These are phyloP conservation scores for Alternaria gansuensis DNA, from an alignment of 2,329 filamentous ascomycete species.

Conservation along the genomic window DNA sequence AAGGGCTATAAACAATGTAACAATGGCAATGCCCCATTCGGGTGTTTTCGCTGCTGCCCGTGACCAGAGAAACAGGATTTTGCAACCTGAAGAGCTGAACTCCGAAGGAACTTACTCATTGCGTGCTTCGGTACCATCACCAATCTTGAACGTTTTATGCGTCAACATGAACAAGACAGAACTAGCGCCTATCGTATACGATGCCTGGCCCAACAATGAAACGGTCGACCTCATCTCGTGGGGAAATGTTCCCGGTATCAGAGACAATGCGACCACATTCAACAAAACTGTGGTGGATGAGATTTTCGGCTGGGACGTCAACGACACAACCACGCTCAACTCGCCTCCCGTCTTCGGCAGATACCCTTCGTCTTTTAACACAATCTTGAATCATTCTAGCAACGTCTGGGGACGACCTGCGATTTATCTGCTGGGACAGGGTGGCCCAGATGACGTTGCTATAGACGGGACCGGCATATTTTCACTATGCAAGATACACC, in stretches of 20 bases:
- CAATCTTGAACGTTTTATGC: conserved; percentile 76
- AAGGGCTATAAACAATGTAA: conserved; percentile 77
- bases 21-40: conserved; percentile 78
- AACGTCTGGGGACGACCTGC: conserved; percentile 57
- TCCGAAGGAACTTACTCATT: conserved; percentile 75
- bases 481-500: conserved; percentile 73
- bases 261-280: conserved; percentile 37
- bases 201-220: conserved; percentile 62
- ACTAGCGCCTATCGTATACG: conserved; percentile 71
- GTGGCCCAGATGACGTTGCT: conserved; percentile 31
- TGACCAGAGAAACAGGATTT: conserved; percentile 68
- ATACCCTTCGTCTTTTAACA: conserved; percentile 70
- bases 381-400: conserved; percentile 56
- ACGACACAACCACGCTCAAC: conserved; percentile 63
- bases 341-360: conserved; percentile 56
- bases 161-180: conserved; percentile 69
- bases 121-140: conserved; percentile 73
- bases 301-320: conserved; percentile 69
- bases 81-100: conserved; percentile 69
- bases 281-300: conserved; percentile 68
- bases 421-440: conserved; percentile 69
- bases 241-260: conserved; percentile 18
- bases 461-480: conserved; percentile 55
- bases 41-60: conserved; percentile 72
- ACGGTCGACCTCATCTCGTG: conserved; percentile 38